Conservation (phyloP, 345 rosid species). For the Eucalyptus viminalis region DNA sequence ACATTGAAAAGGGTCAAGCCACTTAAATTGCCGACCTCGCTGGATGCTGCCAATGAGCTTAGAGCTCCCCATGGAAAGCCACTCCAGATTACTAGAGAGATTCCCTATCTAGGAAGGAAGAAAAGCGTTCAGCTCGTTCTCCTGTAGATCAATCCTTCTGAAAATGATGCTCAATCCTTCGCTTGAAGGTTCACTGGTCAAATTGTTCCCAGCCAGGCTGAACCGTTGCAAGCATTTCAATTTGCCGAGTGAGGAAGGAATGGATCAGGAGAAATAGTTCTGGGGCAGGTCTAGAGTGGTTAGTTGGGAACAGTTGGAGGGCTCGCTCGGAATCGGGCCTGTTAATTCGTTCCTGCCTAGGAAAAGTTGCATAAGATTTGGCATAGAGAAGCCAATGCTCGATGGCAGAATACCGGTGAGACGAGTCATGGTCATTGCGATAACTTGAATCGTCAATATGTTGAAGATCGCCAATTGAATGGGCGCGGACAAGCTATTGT, state of each 20-base stretch:
- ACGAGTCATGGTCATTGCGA: background rate
- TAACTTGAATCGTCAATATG: background rate
- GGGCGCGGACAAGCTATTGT: background rate
- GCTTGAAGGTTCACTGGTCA: background rate
- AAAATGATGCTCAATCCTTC: background rate
- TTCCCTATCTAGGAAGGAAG: background rate
- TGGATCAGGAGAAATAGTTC: background rate
- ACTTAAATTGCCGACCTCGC: background rate
- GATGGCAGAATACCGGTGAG: background rate
- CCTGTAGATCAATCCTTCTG: background rate
- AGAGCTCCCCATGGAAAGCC: background rate
- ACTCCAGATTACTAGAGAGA: background rate
- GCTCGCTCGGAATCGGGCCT: background rate
- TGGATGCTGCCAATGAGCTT: background rate
- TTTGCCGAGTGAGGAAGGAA: background rate
- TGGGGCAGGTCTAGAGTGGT: background rate
- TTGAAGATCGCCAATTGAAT: background rate
- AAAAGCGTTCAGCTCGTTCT: background rate
- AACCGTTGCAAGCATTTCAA: background rate
- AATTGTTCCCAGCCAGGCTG: background rate
- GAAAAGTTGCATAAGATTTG: background rate
- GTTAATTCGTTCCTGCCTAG: accelerated
- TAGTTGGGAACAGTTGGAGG: background rate
- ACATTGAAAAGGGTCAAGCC: background rate
- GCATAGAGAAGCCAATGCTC: background rate